These are phyloP conservation scores for Metarhizium sp. DNA, from an alignment of 2,329 filamentous ascomycete genomes.

Conservation along the genomic window DNA sequence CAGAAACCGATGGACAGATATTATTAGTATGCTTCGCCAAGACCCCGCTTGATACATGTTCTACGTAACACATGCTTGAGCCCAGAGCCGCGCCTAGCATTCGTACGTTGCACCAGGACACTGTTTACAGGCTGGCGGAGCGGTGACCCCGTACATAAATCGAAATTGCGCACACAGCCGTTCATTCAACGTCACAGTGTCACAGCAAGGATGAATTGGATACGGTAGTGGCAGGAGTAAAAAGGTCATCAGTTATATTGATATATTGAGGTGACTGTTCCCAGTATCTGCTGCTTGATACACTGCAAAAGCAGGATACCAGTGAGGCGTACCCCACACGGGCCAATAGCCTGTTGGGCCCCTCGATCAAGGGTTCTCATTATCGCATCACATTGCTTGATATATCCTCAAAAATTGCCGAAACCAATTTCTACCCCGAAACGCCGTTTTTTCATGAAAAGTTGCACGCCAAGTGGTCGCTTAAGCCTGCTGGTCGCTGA, in stretches of 20 bases:
- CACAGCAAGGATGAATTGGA: background rate
- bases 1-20: too few species aligned
- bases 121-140: too few species aligned
- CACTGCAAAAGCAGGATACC: slow-evolving; percentile 8
- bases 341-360: background rate
- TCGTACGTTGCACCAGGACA: too few species aligned
- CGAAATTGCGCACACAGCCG: too few species aligned
- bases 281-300: background rate
- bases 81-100: background rate
- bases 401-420: slow-evolving; percentile 26
- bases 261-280: slow-evolving; percentile 10
- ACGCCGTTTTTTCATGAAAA: slow-evolving; percentile 27
- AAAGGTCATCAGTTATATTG: slow-evolving; percentile 11
- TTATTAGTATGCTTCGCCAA: too few species aligned
- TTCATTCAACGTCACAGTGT: background rate
- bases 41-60: too few species aligned
- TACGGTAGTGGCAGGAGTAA: slow-evolving; percentile 2
- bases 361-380: slow-evolving; percentile 19
- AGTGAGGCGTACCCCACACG: slow-evolving; percentile 13
- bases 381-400: slow-evolving; percentile 16
- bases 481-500: slow-evolving; percentile 65
- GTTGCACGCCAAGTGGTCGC: slow-evolving; percentile 11
- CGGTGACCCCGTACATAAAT: too few species aligned
- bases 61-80: background rate
- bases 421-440: slow-evolving; percentile 28